Conservation (phyloP, 1,284 basidiomycete species). For the Tylopilus sp. region DNA sequence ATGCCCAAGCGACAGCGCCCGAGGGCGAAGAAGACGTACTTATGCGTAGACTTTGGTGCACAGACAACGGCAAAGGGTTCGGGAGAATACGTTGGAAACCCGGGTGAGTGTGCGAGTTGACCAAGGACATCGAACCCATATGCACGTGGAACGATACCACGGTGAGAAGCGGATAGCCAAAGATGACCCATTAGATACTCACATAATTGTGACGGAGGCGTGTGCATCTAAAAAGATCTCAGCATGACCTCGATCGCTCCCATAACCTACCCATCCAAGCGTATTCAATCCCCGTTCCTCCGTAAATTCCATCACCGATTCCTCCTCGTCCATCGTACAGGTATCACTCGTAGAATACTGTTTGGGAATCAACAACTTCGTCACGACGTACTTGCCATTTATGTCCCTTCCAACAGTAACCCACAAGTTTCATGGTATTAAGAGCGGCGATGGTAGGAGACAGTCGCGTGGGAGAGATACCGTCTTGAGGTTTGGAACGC, state of each 20-base stretch:
- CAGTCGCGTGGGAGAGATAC: constrained; percentile 67
- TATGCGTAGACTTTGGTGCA: constrained; percentile 73
- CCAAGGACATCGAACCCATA: constrained; percentile 77
- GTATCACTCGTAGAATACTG: constrained; percentile 84
- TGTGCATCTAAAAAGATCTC: constrained; percentile 69
- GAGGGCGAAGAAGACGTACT: constrained; percentile 42
- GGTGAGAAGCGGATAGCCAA: constrained; percentile 6
- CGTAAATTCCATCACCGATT: constrained; percentile 79
- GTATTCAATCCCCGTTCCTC: constrained; percentile 75
- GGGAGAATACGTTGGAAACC: constrained; percentile 82
- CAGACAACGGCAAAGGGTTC: constrained; percentile 92
- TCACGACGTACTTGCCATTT: constrained; percentile 63
- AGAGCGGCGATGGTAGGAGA: constrained; percentile 57
- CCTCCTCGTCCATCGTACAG: constrained; percentile 86
- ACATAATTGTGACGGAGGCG: constrained; percentile 88
- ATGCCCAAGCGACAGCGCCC: background rate
- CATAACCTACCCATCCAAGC: constrained; percentile 76
- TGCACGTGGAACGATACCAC: no score
- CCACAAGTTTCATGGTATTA: constrained; percentile 73
- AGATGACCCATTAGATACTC: constrained; percentile 24
- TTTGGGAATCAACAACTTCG: constrained; percentile 76
- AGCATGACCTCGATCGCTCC: background rate
- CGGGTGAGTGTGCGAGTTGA: constrained; percentile 86
- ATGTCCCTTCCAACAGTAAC: constrained; percentile 51
- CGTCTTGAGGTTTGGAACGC: constrained; percentile 46